Conservation (phyloP, 352 stramenopile genomes). For the Thalassiosira livingstoniorum region DNA sequence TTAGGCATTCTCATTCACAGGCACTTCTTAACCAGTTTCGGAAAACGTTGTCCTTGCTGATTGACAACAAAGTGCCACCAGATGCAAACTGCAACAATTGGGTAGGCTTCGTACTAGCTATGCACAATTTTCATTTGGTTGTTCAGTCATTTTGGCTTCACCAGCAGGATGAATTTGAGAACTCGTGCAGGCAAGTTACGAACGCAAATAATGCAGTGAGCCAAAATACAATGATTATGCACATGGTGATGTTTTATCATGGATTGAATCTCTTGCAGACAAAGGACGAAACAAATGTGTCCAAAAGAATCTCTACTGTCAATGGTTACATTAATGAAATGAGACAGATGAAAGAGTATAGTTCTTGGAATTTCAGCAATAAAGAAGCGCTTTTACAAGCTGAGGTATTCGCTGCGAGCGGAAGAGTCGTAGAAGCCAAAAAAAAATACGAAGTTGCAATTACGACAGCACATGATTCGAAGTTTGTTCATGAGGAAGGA, state of each 20-base stretch:
- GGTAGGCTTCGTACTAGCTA: too few relatives aligned
- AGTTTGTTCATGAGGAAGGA: slow-evolving; percentile 53
- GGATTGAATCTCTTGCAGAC: slow-evolving; percentile 36
- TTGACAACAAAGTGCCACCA: slow-evolving; percentile 18
- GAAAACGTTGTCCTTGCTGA: slow-evolving; percentile 29
- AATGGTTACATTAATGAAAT: slow-evolving; percentile 35
- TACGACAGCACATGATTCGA: slow-evolving; percentile 29
- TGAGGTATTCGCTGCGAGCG: slow-evolving; percentile 31
- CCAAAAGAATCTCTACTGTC: slow-evolving; percentile 26
- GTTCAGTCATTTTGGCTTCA: slow-evolving; percentile 44
- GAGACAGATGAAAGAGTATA: slow-evolving; percentile 2
- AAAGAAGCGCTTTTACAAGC: slow-evolving; percentile 52
- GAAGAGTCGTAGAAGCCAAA: slow-evolving; percentile 38
- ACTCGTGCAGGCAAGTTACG: too few relatives aligned
- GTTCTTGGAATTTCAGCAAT: slow-evolving; percentile 42
- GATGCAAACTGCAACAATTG: neutral
- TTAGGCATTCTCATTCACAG: neutral
- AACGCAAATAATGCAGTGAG: too few relatives aligned
- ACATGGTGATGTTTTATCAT: slow-evolving; percentile 36
- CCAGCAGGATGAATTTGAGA: too few relatives aligned
- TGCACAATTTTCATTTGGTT: slow-evolving; percentile 9
- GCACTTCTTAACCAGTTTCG: slow-evolving; percentile 9
- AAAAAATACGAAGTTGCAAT: slow-evolving; percentile 41
- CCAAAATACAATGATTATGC: too few relatives aligned
- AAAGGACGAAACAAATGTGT: slow-evolving; percentile 7